Conservation (phyloP, 192 early-diverging fungal genomes). For the Podila epicladia region DNA sequence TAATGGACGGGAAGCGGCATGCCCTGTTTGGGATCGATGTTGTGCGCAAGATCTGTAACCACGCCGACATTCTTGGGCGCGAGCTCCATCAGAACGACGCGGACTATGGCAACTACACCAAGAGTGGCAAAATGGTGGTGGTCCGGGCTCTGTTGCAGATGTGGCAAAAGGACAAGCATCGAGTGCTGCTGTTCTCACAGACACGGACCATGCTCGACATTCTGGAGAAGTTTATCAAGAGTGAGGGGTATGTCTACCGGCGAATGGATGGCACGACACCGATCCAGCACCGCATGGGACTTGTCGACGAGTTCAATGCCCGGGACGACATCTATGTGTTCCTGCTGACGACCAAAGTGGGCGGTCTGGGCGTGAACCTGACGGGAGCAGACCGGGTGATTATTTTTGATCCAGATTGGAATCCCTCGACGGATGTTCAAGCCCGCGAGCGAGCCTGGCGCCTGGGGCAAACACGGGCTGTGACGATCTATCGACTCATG, state of each 20-base stretch:
- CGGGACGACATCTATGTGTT: slow-evolving; percentile 82
- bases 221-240: slow-evolving; percentile 77
- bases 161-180: slow-evolving; percentile 89
- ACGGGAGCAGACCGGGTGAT: slow-evolving; percentile 95
- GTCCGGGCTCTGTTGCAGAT: slow-evolving; percentile 82
- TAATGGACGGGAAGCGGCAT: slow-evolving; percentile 82
- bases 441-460: slow-evolving; percentile 97
- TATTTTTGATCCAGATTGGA: slow-evolving; percentile 99
- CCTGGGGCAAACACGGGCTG: slow-evolving; percentile 86
- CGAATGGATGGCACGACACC: slow-evolving; percentile 98
- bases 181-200: slow-evolving; percentile 92
- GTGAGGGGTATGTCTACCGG: slow-evolving; percentile 68
- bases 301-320: slow-evolving; percentile 90
- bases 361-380: slow-evolving; percentile 95
- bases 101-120: slow-evolving; percentile 69
- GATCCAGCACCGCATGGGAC: slow-evolving; percentile 80
- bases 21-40: slow-evolving; percentile 92
- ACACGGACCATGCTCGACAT: slow-evolving; percentile 97
- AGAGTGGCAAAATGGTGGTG: slow-evolving; percentile 92
- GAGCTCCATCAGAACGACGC: slow-evolving; percentile 47
- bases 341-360: slow-evolving; percentile 97
- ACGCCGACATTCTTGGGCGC: slow-evolving; percentile 79
- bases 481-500: slow-evolving; percentile 96
- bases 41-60: slow-evolving; percentile 97
- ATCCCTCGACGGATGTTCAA: slow-evolving; percentile 95